Evolutionary conservation across 805 yeast genomes (phyloP).

Genomic region (Schwanniomyces sp.): DNA sequence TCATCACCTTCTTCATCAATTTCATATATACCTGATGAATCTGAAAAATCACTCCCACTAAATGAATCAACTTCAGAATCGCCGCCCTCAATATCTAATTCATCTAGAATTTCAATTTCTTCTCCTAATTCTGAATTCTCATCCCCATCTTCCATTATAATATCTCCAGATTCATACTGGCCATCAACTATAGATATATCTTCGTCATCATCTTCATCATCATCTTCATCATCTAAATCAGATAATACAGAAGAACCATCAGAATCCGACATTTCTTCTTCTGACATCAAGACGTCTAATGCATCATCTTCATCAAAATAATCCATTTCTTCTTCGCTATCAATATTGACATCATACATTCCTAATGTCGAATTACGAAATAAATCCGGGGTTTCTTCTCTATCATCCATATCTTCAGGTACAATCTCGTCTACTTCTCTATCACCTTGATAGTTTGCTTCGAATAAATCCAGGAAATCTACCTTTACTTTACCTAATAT

Average conservation of each 20-base stretch:
- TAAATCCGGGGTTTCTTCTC: slow-evolving; percentile 79
- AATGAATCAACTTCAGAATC: slow-evolving; percentile 27
- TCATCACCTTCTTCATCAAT: slow-evolving; percentile 20
- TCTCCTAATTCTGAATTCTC: slow-evolving; percentile 17
- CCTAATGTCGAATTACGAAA: slow-evolving; percentile 89
- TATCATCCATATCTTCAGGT: slow-evolving; percentile 52
- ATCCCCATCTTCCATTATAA: slow-evolving; percentile 3
- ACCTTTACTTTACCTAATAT: slow-evolving; percentile 56
- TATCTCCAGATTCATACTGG: slow-evolving; percentile 4
- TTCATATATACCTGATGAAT: slow-evolving; percentile 20
- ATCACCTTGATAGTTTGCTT: slow-evolving; percentile 52
- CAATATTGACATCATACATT: slow-evolving; percentile 84
- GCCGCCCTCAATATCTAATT: slow-evolving; percentile 27
- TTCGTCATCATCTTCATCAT: slow-evolving; percentile 20
- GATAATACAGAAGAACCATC: slow-evolving; percentile 21
- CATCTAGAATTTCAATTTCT: slow-evolving; percentile 34
- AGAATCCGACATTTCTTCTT: slow-evolving; percentile 25
- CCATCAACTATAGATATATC: slow-evolving; percentile 10
- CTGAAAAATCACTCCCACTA: slow-evolving; percentile 23
- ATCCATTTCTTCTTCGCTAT: slow-evolving; percentile 56
- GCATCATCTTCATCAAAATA: slow-evolving; percentile 33
- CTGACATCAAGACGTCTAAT: slow-evolving; percentile 40
- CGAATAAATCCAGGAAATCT: slow-evolving; percentile 57
- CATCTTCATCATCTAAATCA: slow-evolving; percentile 25
- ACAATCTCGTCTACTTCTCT: slow-evolving; percentile 39